Evolutionary conservation across 345 rosid species (phyloP).

Genomic region (Citrus maxima): DNA sequence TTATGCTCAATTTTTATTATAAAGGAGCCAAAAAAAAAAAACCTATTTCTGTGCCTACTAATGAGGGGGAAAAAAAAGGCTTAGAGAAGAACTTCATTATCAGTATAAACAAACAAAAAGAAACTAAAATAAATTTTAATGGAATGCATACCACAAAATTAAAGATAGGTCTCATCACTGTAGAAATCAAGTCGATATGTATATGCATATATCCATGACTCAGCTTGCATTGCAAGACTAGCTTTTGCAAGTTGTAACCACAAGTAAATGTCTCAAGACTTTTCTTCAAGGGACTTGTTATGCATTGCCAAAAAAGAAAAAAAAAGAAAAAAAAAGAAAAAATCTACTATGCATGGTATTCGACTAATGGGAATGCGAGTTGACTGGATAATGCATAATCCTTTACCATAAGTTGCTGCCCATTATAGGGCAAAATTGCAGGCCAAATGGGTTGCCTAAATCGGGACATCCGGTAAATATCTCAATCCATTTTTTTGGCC

Average conservation of each 20-base stretch:
- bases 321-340: too few relatives aligned
- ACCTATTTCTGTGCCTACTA: too few relatives aligned
- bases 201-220: background rate
- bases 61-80: too few relatives aligned
- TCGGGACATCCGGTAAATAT: background rate
- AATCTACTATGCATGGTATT: background rate
- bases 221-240: background rate
- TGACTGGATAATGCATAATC: slow-evolving; percentile 5
- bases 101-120: too few relatives aligned
- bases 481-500: background rate
- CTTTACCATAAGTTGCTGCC: too few relatives aligned
- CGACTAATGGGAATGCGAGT: background rate
- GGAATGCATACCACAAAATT: too few relatives aligned
- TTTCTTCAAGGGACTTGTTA: too few relatives aligned
- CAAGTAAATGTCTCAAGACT: background rate
- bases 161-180: background rate
- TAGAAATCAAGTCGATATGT: background rate
- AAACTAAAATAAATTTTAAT: too few relatives aligned
- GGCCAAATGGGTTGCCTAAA: background rate
- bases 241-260: background rate
- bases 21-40: background rate
- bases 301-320: too few relatives aligned
- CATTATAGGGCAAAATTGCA: background rate
- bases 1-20: background rate
- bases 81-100: too few relatives aligned